Base-by-base conservation (phyloP, 2,329 filamentous ascomycete species). In the Fusarium citri region DNA sequence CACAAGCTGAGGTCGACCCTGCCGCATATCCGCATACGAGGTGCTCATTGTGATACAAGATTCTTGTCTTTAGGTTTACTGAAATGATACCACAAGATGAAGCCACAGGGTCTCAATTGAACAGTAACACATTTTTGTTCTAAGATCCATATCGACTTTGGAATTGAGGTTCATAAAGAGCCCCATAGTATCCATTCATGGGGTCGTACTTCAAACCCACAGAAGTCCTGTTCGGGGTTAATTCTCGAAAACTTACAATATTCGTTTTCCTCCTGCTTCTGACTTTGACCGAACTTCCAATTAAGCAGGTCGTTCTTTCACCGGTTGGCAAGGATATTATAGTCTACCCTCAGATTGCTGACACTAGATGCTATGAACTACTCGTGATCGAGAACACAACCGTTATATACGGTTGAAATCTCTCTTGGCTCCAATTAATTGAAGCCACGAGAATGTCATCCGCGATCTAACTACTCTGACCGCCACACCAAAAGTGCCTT, bases 401-500 rank as follows among this genome's bases (percentile, higher is more conserved):
- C 22, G 16, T 16, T 43, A 23, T 34, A 23, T 14, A 25, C 14
- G 22, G 31, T 22, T 5, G 12, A 18, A 37, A 1, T 9, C 20
- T 18, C 20, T 37, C 47, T 22, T 22, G n/a, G 30, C 23, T 41
- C 31, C 49, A 40, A 28, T 51, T 25, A 28, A 23, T n/a, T 41
- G 8, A 42, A 42, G 49, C 31, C 37, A 53, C n/a, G 31, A 22
- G 26, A 22, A 8, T 31, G n/a, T 41, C 41, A 41, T 62, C 57
- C 15, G 18, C 16, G 14, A 53, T 53, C 22, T 11, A 28, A 23
- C 34, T 53, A 42, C 49, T 18, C 34, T 53, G 49, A 53, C 49
- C 49, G 49, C 49, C 49, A 53, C 23, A 28, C 23, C 34, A 42
- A 53, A 53, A 41, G 49, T 53, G 23, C 31, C 23, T 53, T 16